These are phyloP conservation scores for Colletotrichum magnum DNA, from an alignment of 2,329 filamentous ascomycete species.

Conservation along the genomic window DNA sequence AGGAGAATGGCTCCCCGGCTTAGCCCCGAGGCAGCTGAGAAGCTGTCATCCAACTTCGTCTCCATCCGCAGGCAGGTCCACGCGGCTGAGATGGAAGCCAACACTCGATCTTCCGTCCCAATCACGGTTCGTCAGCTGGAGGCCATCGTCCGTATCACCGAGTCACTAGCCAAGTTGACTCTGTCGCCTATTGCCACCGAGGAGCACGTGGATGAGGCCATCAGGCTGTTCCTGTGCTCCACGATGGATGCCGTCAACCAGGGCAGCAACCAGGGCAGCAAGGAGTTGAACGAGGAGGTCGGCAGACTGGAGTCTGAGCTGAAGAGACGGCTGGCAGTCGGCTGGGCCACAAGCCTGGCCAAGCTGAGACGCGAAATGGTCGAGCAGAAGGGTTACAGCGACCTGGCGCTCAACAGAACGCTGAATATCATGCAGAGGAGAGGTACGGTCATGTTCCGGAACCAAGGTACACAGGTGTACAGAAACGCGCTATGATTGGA, in stretches of 20 bases:
- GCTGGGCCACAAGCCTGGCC: constrained; percentile 92
- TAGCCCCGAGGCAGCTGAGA: constrained; percentile 91
- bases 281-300: constrained; percentile 92
- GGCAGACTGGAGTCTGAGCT: constrained; percentile 90
- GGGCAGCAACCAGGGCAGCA: constrained; percentile 84
- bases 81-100: constrained; percentile 89
- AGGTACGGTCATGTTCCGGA: constrained; percentile 87
- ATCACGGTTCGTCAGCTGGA: constrained; percentile 98
- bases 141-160: constrained; percentile 96
- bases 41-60: constrained; percentile 96
- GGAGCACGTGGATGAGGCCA: constrained; percentile 95
- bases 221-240: constrained; percentile 93
- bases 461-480: constrained; percentile 82
- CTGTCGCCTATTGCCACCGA: constrained; percentile 90
- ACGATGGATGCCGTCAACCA: constrained; percentile 99
- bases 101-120: constrained; percentile 91
- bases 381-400: constrained; percentile 89
- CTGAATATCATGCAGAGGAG: constrained; percentile 88
- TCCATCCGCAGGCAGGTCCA: constrained; percentile 96
- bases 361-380: constrained; percentile 92
- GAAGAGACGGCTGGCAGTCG: constrained; percentile 88
- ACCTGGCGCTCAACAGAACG: constrained; percentile 87
- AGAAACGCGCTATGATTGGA: constrained; percentile 74
- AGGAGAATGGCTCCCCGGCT: constrained; percentile 94
- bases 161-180: constrained; percentile 92